Evolutionary conservation across 1,139 yeast genomes (phyloP), one percentile per base, ranked within the genome.

Genomic region (Kodamaea suecica): DNA sequence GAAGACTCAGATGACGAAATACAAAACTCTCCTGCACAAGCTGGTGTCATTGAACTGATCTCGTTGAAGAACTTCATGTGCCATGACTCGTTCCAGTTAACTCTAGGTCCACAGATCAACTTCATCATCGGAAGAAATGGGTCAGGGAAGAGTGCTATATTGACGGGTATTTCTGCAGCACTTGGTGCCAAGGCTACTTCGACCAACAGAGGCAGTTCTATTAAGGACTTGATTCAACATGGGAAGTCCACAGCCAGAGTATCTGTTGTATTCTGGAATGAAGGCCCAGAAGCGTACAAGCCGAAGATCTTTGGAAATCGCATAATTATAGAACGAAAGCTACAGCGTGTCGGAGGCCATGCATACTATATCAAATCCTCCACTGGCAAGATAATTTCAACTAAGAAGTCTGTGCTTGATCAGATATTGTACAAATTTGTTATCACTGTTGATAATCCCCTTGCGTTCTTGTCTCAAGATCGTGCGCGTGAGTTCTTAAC

Each of bases 121-220:
- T 87, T 94, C 52, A 86, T 94, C 38, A 85, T 88, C 24, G 99
- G 99, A 9, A 76, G 85, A 44, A 94, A 94, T 52, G 99, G 99
- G 2, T 82, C 95, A 23, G 99, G 99, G 21, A 94, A 94, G 53
- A 81, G 94, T 57, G 96, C 98, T 1, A 74, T 94, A 20, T 63
- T 94, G 42, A 90, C 97, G 0, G 97, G 96, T 1, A 79, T 94
- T 5, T 80, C 94, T 3, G 83, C 88, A 9, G 95, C 96, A 5
- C 63, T 92, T 7, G 98, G 98, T n/a, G 95, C 95, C 1, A 84
- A 82, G 49, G 97, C 97, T 0, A 71, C 81, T n/a, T 88, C 80
- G 37, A 92, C 98, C 0, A 84, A 84, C 50, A 73, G 98, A 55
- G 97, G 95, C 4, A 66, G 77, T 7, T 75, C 80, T 6, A 66